These are phyloP conservation scores for Trichophaea hybrida DNA, from an alignment of 2,329 filamentous ascomycete species.

Conservation along the genomic window DNA sequence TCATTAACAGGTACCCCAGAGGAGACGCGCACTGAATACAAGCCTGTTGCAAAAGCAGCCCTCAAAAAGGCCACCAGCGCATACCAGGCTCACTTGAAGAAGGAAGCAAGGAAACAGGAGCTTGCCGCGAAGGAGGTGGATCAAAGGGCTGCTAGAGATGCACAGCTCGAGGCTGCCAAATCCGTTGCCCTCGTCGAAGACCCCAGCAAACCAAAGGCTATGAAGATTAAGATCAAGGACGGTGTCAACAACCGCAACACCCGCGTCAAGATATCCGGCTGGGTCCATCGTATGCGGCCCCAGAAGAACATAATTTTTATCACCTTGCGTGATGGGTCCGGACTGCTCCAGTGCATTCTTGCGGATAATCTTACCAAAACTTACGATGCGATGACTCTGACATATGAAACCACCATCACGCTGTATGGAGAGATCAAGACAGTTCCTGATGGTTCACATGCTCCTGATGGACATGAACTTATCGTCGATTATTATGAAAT, in stretches of 20 bases:
- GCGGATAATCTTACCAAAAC: constrained; percentile 62
- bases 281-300: constrained; percentile 64
- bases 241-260: constrained; percentile 48
- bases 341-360: constrained; percentile 71
- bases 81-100: constrained; percentile 35
- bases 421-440: constrained; percentile 72
- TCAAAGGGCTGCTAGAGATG: constrained; percentile 53
- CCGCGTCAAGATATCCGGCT: constrained; percentile 64
- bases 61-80: constrained; percentile 66
- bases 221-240: constrained; percentile 57
- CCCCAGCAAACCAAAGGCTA: constrained; percentile 45
- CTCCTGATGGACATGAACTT: constrained; percentile 72
- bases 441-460: constrained; percentile 62
- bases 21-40: constrained; percentile 46
- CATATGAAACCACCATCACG: constrained; percentile 73
- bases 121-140: constrained; percentile 60
- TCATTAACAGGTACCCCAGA: constrained; percentile 23
- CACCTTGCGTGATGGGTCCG: constrained; percentile 72
- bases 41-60: constrained; percentile 49
- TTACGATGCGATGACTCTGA: constrained; percentile 78
- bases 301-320: constrained; percentile 81
- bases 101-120: constrained; percentile 70
- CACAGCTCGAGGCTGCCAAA: constrained; percentile 66
- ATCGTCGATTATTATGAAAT: constrained; percentile 82
- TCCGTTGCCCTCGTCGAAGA: constrained; percentile 60